Evolutionary conservation across 257 asterid species (phyloP).

Genomic region (Nicotiana noctiflora): DNA sequence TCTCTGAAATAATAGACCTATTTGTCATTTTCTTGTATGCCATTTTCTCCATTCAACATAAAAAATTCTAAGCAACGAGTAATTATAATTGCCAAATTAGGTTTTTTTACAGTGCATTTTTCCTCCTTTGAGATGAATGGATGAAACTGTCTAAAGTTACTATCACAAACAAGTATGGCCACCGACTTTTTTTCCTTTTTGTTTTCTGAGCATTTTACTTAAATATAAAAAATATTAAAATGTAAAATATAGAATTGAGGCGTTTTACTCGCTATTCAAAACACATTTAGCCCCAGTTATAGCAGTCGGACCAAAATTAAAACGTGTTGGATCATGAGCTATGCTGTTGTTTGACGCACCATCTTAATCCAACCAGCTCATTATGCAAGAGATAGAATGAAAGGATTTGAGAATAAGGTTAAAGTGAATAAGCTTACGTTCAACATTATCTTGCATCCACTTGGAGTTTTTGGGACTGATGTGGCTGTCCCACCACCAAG

Average conservation of each 20-base stretch:
- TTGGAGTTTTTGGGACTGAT: constrained; percentile 69
- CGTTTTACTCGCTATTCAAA: too few species aligned
- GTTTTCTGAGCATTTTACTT: neutral
- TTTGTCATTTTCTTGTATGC: constrained; percentile 26
- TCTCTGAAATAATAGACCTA: constrained; percentile 44
- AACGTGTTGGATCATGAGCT: neutral
- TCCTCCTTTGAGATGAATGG: neutral
- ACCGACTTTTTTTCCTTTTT: neutral
- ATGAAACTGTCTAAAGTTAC: neutral
- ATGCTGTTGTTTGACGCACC: neutral
- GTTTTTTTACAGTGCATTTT: constrained; percentile 2
- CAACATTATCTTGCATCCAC: constrained; percentile 90
- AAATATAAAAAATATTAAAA: neutral
- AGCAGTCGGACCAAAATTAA: neutral
- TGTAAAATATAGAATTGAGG: neutral
- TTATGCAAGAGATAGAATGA: too few species aligned
- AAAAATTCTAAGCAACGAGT: neutral
- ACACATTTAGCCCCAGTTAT: neutral
- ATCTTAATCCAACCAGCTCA: neutral
- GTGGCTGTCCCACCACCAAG: constrained; percentile 98
- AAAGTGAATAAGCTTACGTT: constrained; percentile 33
- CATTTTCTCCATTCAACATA: constrained; percentile 10
- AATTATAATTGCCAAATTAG: neutral
- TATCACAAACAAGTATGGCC: neutral
- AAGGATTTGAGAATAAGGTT: neutral